Evolutionary conservation across 192 early-diverging fungal genomes (phyloP), one percentile per base, ranked within the genome.

Genomic region (Backusella luteola): DNA sequence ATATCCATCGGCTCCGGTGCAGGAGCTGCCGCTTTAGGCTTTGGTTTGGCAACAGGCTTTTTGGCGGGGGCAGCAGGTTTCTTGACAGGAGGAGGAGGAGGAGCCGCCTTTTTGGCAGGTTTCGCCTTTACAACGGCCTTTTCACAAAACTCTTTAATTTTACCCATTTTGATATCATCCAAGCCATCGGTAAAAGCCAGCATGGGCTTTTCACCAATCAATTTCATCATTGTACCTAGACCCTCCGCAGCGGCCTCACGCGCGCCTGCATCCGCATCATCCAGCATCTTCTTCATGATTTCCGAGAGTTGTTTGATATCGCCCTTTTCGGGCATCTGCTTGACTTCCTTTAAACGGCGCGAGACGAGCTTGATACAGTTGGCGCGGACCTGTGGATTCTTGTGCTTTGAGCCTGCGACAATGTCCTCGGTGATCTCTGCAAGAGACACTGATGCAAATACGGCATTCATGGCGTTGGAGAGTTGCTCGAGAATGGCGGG

Each of bases 341-440:
- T 85, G 52, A 91, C 87, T n/a, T 80, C 87, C 36, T 93, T 90
- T 59, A 99, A 81, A 19, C 92, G 92, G 23, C 94, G 91, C 4
- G 87, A 83, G 32, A 98, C 73, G 84, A 93, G 91, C 59, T 89
- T 91, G 32, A 95, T 82, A 2, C 90, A 81, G 76, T 98, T 95
- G 34, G 87, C 85, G 63, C 93, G 85, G 21, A 96, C 92, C 78
- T 97, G 94, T 2, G 98, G 98, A 79, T 99, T 99, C 73, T 98
- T 98, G 84, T 99, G 96, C 6, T 79, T 86, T 19, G 89, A 86
- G 1, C 84, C 89, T 1, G 87, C 85, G 9, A 86, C 79, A 11
- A 95, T 79, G 69, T 97, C 95, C 67, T 97, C 96, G 14, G 91
- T 73, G 1, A 98, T 79, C n/a, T 94, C 93, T 6, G 86, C 66